phyloP scores from a whole-genome alignment of 2,329 filamentous ascomycete genomes.

The Helotiales sp. region DNA sequence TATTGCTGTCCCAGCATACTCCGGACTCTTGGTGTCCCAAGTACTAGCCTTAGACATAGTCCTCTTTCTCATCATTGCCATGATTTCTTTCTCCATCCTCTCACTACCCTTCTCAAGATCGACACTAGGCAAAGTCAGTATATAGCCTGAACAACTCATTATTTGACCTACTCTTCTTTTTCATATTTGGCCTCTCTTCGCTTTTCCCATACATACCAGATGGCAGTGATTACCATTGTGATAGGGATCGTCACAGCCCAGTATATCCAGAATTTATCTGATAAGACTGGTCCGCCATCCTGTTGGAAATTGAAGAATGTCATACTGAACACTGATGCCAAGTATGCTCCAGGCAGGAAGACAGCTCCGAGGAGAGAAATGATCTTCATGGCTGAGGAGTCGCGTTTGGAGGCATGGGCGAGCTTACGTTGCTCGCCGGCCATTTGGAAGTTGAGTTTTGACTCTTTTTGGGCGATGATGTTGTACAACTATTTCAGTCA shows the following conservation, averaged over 20 bases:
- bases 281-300: conserved; percentile 34
- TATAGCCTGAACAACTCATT: too few species aligned
- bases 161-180: too few species aligned
- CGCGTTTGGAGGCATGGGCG: conserved; percentile 40
- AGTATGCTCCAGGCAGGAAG: conserved; percentile 61
- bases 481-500: conserved; percentile 56
- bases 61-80: conserved; percentile 30
- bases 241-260: conserved; percentile 60
- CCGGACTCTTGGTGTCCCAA: conserved; percentile 19
- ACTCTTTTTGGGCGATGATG: conserved; percentile 64
- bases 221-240: conserved; percentile 52
- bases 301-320: conserved; percentile 63
- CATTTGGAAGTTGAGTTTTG: conserved; percentile 61
- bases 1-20: conserved; percentile 8
- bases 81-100: conserved; percentile 30
- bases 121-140: too few species aligned
- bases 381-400: conserved; percentile 60
- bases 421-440: conserved; percentile 42
- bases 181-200: conserved; percentile 25
- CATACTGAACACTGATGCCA: conserved; percentile 65
- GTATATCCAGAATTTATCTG: conserved; percentile 60
- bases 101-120: conserved; percentile 30
- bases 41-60: conserved; percentile 30
- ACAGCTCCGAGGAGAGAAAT: conserved; percentile 62
- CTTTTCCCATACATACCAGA: conserved; percentile 48